Evolutionary conservation across 1,284 basidiomycete species (phyloP), one percentile per base, ranked within the genome.

Genomic region (Cystobasidiaceae sp.): DNA sequence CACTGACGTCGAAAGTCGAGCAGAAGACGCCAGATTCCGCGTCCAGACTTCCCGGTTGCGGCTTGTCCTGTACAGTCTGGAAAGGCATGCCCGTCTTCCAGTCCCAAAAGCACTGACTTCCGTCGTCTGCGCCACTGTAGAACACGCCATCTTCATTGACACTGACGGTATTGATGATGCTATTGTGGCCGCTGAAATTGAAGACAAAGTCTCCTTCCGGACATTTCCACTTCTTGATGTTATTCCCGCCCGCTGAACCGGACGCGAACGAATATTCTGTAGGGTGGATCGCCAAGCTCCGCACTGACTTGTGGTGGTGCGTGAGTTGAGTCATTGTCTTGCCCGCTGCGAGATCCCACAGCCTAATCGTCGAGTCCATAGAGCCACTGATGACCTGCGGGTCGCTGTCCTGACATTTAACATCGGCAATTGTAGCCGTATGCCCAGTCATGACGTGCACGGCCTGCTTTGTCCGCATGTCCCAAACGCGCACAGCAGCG

Each of bases 171-270:
- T 99, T 99, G 81, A 98, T 91, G 77, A 97, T 97, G 0, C 92
- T 90, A 69, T 97, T 93, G 76, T 97, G 94, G 0, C 93, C 93
- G 58, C 85, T 83, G 77, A 97, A 97, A 28, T 55, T 55, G 51
- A 45, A 51, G 19, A 64, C 51, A 21, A 64, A 94, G 1, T 84
- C 80, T 43, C 96, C 96, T 69, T 97, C 92, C 11, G 94, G 94
- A 73, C 90, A 97, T 74, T 94, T 93, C 94, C 94, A 99, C 76
- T 97, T 97, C 78, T 99, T 99, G 80, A 98, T 96, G 77, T 97
- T 97, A 80, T 96, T 96, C 0, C 92, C 93, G 13, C 94, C 94
- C 0, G 93, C 88, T 7, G 90, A 93, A 44, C 90, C 94, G 1
- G 89, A 89, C 5, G 92, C 94, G 74, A 99, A 99, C 41, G 87